phyloP scores from a whole-genome alignment of 306 rosid species.

The Cucurbita moschata region DNA sequence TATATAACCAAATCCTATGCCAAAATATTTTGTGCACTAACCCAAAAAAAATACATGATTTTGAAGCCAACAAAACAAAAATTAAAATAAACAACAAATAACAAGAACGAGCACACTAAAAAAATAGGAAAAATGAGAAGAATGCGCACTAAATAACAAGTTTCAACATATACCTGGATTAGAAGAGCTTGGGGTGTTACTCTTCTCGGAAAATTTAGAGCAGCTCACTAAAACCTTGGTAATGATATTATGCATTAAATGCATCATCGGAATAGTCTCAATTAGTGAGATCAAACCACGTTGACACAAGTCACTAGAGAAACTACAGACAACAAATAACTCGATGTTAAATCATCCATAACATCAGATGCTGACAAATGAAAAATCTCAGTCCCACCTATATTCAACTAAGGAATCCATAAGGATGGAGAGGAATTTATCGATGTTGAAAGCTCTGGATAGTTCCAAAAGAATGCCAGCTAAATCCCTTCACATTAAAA shows the following conservation, averaged over 20 bases:
- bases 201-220: constrained; percentile 39
- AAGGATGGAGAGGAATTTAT: constrained; percentile 50
- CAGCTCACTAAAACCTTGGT: constrained; percentile 47
- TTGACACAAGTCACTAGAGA: constrained; percentile 40
- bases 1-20: background rate
- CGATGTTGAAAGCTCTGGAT: constrained; percentile 60
- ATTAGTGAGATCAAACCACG: constrained; percentile 50
- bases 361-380: background rate
- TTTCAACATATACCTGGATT: constrained; percentile 31
- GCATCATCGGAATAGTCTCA: constrained; percentile 42
- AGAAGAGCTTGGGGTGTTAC: constrained; percentile 21
- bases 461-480: constrained; percentile 43
- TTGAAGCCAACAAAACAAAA: background rate
- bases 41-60: background rate
- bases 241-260: constrained; percentile 39
- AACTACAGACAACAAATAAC: constrained; percentile 37
- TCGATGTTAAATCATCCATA: constrained; percentile 7
- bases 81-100: background rate
- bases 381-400: constrained; percentile 38
- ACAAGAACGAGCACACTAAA: background rate
- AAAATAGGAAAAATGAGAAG: background rate
- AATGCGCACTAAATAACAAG: background rate
- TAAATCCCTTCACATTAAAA: constrained; percentile 39
- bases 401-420: constrained; percentile 62
- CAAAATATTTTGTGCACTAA: background rate